Evolutionary conservation across 768 basidiomycete genomes (phyloP), one percentile per base, ranked within the genome.

Genomic region (Amanita brunnescens): DNA sequence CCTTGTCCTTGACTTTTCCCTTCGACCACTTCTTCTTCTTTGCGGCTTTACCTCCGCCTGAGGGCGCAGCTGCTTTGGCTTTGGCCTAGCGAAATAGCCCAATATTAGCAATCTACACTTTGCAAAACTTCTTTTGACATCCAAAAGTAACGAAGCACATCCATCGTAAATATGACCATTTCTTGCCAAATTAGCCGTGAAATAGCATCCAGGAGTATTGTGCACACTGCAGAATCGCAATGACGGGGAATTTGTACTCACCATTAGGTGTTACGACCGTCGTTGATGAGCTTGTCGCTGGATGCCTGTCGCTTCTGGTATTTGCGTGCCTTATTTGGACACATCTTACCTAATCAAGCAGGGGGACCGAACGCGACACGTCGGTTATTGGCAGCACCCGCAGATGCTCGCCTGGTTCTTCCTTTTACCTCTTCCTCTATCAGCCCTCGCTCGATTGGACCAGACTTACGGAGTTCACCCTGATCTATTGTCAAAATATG

Each of bases 21-120:
- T 98, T 98, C 62, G 91, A 96, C 94, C 94, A 97, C 82, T 98
- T 98, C 91, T 98, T 98, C 83, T 98, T 98, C 82, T 97, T 97
- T 57, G 89, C 91, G 64, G 87, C 73, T 70, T 92, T 92, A 67
- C 88, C 86, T 59, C 87, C 85, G 58, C 80, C 72, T 45, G 83
- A 73, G 54, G 85, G 71, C 58, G 89, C 71, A 64, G 83, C 75
- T 75, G 85, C 83, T 79, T 88, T 89, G 66, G 87, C 84, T 79
- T 85, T 79, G 70, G 79, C 76, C 79, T 80, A 62, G 13, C 49
- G 56, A 53, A 51, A 47, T 51, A 49, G 58, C 20, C n/a, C 38
- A 20, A 23, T 40, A 57, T 64, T 55, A 69, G 61, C 26, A 33
- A 42, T 49, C 52, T 38, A 44, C 32, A 32, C 45, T 52, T 21